Percentiles rank a stretch among this genome's conserved stretches.
phyloP scores from a whole-genome alignment of 2,329 filamentous ascomycete species.

The Macrophomina tecta region DNA sequence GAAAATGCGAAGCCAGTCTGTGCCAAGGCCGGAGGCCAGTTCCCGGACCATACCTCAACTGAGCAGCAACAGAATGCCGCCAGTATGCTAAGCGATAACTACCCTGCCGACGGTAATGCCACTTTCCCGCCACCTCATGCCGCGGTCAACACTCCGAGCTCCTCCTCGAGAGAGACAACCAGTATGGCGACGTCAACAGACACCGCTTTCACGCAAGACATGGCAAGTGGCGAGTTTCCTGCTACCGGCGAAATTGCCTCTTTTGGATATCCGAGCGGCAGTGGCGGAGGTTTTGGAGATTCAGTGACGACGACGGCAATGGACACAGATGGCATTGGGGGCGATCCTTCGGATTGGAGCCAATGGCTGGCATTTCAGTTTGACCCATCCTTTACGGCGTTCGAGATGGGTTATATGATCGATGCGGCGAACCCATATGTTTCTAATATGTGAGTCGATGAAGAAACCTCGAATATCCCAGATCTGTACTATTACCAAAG shows the following conservation, averaged over 20 bases:
- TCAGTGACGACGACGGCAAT: background rate
- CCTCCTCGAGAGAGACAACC: background rate
- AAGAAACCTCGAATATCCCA: no score
- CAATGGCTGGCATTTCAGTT: conserved; percentile 25
- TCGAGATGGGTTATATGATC: conserved; percentile 14
- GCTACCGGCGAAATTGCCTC: background rate
- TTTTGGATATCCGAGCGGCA: background rate
- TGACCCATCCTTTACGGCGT: conserved; percentile 14
- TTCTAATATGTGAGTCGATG: background rate
- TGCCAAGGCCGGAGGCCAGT: background rate
- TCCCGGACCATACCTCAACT: background rate
- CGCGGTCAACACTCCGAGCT: background rate
- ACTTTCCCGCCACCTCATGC: background rate
- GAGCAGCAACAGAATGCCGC: background rate
- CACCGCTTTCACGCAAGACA: background rate
- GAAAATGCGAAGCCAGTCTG: conserved; percentile 10
- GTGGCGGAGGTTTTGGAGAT: background rate
- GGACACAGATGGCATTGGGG: background rate
- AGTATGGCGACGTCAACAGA: background rate
- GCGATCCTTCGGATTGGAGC: conserved; percentile 18
- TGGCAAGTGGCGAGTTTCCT: background rate
- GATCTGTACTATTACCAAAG: background rate
- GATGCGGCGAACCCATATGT: conserved; percentile 3
- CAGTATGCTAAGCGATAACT: background rate
- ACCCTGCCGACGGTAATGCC: background rate